A percentile compares a stretch with the other conserved stretches of the same genome.
phyloP scores from a whole-genome alignment of 805 yeast species.

The Danielozyma ontarioensis region DNA sequence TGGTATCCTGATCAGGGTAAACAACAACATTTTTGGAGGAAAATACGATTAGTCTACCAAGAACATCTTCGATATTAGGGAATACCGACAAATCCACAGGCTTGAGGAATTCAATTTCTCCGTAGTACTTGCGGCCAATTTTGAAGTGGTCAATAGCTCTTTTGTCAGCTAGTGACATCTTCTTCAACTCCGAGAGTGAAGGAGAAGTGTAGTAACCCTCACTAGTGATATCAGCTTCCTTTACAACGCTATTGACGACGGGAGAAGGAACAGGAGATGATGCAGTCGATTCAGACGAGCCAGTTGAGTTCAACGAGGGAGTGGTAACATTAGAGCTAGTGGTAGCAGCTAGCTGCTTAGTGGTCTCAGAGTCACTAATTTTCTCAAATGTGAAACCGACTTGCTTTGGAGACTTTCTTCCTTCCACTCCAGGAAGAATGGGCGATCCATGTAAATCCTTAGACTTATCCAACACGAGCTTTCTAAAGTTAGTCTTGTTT shows the following conservation, averaged over 20 bases:
- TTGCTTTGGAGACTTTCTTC: constrained; percentile 18
- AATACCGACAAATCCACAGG: constrained; percentile 81
- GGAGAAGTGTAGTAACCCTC: constrained; percentile 91
- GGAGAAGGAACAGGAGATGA: too few species aligned
- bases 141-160: constrained; percentile 58
- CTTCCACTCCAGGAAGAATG: constrained; percentile 3
- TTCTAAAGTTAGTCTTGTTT: constrained; percentile 51
- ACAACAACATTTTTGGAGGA: constrained; percentile 55
- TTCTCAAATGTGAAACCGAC: constrained; percentile 25
- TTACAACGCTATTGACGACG: neutral
- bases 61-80: constrained; percentile 54
- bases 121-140: constrained; percentile 76
- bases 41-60: constrained; percentile 63
- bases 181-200: constrained; percentile 54
- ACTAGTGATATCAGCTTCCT: constrained; percentile 42
- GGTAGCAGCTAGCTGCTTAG: constrained; percentile 10
- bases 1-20: constrained; percentile 61
- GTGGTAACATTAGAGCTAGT: constrained; percentile 6
- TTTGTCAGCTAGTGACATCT: constrained; percentile 57
- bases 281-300: too few species aligned
- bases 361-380: constrained; percentile 1
- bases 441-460: constrained; percentile 7
- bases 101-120: constrained; percentile 66
- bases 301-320: too few species aligned
- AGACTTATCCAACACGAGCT: constrained; percentile 48